Percentiles rank a stretch among this genome's conserved stretches.
These are phyloP conservation scores for Syzygium malaccense DNA, from an alignment of 441 rosid species.

Conservation along the genomic window DNA sequence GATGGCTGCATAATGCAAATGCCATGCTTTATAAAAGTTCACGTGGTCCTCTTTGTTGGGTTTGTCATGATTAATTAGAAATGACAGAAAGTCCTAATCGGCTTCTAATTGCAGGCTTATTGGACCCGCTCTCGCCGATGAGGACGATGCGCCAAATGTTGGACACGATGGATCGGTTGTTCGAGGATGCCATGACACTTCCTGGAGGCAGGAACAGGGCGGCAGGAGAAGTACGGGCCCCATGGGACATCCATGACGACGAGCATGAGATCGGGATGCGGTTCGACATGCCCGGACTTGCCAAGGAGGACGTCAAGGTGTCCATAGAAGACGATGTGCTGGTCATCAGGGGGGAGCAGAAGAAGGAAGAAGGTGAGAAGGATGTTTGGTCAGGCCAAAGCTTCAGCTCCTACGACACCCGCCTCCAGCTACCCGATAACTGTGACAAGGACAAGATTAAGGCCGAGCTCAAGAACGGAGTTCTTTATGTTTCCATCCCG, in stretches of 20 bases:
- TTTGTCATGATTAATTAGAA: neutral
- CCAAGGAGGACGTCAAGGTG: conserved; percentile 68
- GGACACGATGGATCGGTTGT: conserved; percentile 64
- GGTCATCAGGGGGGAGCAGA: conserved; percentile 54
- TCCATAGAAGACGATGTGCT: conserved; percentile 58
- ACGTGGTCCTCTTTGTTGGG: neutral
- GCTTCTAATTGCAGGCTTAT: conserved; percentile 24
- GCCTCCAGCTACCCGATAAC: conserved; percentile 53
- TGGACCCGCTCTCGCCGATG: conserved; percentile 70
- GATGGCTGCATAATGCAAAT: neutral
- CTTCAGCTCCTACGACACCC: conserved; percentile 46
- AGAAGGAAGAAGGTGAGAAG: conserved; percentile 32
- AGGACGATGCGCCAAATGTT: conserved; percentile 76
- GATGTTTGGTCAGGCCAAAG: conserved; percentile 48
- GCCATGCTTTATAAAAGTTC: neutral
- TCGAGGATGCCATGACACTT: conserved; percentile 40
- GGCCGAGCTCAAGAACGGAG: conserved; percentile 84
- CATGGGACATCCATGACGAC: conserved; percentile 78
- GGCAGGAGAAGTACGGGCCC: conserved; percentile 38
- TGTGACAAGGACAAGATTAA: conserved; percentile 54
- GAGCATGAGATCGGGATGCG: conserved; percentile 74
- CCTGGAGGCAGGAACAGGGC: conserved; percentile 28
- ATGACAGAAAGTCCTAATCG: neutral
- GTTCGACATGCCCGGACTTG: conserved; percentile 80
- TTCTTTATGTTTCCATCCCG: conserved; percentile 52